phyloP scores from a whole-genome alignment of 1,139 yeast genomes.

The Debaryomycetaceae sp. region DNA sequence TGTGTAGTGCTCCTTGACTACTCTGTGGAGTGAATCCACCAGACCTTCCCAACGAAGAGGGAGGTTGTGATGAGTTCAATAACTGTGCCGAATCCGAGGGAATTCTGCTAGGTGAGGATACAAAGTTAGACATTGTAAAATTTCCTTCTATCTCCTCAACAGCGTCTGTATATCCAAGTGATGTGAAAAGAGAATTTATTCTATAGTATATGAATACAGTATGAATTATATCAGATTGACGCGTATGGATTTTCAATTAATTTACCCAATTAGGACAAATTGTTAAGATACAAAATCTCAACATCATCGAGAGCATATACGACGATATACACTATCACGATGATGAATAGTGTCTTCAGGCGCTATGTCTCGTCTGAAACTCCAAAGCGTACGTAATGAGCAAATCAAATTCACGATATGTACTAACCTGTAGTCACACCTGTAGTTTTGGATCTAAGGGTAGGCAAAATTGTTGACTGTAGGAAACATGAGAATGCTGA shows the following conservation, averaged over 20 bases:
- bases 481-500: conserved; percentile 51
- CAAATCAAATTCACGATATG: neutral
- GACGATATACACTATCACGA: neutral
- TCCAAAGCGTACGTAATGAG: neutral
- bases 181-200: neutral
- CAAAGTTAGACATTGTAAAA: conserved; percentile 37
- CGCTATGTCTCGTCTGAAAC: neutral
- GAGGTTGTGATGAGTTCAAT: conserved; percentile 42
- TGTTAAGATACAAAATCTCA: neutral
- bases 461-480: conserved; percentile 45
- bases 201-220: neutral
- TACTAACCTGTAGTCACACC: neutral
- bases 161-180: neutral
- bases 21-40: conserved; percentile 24
- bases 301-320: neutral
- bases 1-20: conserved; percentile 12
- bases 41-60: conserved; percentile 42
- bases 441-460: conserved; percentile 12
- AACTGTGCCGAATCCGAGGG: conserved; percentile 47
- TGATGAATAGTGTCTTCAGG: neutral
- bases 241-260: conserved; percentile 15
- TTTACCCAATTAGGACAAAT: conserved; percentile 22
- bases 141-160: neutral
- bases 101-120: conserved; percentile 44
- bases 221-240: conserved; percentile 5